A percentile compares a stretch with the other conserved stretches of the same genome.
These are phyloP conservation scores for Dioscorea alata DNA, from an alignment of 106 monocot genomes.

Conservation along the genomic window DNA sequence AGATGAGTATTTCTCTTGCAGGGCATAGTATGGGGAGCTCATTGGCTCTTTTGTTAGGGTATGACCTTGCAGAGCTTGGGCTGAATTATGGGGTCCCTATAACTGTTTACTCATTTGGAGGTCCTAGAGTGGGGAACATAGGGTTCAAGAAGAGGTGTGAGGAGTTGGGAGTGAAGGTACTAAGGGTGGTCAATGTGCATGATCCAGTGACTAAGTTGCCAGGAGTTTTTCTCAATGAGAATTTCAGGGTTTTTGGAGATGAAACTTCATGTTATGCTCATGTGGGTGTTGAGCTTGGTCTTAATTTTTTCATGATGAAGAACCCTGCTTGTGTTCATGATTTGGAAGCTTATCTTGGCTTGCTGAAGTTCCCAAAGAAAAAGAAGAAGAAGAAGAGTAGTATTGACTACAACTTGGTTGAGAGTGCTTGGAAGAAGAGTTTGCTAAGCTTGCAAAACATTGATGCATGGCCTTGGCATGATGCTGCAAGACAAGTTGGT, in stretches of 20 bases:
- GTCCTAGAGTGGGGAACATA: slow-evolving; percentile 24
- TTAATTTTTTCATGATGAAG: slow-evolving; percentile 33
- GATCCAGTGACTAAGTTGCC: slow-evolving; percentile 39
- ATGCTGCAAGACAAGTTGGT: slow-evolving; percentile 21
- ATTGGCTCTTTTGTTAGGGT: slow-evolving; percentile 18
- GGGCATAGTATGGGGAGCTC: slow-evolving; percentile 38
- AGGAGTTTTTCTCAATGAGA: slow-evolving; percentile 33
- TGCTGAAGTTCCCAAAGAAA: slow-evolving; percentile 5
- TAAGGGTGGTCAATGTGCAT: slow-evolving; percentile 35
- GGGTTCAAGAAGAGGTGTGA: slow-evolving; percentile 30
- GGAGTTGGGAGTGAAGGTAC: slow-evolving; percentile 34
- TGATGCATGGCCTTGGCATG: slow-evolving; percentile 11
- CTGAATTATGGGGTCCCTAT: slow-evolving; percentile 15
- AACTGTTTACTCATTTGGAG: slow-evolving; percentile 30
- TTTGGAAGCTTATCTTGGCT: slow-evolving; percentile 15
- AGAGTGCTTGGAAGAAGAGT: not conserved
- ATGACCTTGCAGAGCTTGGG: slow-evolving; percentile 29
- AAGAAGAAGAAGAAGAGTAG: not conserved
- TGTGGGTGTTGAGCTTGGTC: slow-evolving; percentile 31
- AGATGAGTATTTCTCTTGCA: slow-evolving; percentile 20
- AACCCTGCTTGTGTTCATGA: slow-evolving; percentile 32
- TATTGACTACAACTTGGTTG: too few species aligned
- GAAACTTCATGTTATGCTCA: slow-evolving; percentile 22
- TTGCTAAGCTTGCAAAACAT: not conserved
- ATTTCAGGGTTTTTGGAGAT: not conserved